phyloP scores from a whole-genome alignment of 139 green algal genomes.

The Coelastrella sp. region DNA sequence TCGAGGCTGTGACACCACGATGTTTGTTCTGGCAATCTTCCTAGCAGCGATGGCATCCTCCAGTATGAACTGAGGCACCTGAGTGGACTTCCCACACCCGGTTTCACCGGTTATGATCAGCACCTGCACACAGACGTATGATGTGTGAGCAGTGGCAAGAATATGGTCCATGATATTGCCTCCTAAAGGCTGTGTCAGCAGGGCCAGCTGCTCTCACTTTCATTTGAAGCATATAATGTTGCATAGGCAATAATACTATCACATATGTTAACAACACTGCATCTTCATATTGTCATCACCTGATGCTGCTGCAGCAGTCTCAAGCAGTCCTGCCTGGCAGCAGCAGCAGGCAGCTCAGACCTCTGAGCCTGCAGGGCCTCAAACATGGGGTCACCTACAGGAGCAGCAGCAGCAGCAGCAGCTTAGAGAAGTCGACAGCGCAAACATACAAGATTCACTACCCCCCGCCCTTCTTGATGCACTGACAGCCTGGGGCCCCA shows the following conservation, averaged over 20 bases:
- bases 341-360: slow-evolving; percentile 43
- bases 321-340: slow-evolving; percentile 20
- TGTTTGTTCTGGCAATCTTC: not conserved
- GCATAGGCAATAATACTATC: not conserved
- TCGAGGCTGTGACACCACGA: slow-evolving; percentile 70
- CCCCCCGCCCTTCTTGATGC: not conserved
- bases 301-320: slow-evolving; percentile 27
- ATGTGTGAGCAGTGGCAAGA: not conserved
- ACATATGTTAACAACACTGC: not conserved
- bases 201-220: not conserved
- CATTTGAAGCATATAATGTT: not conserved
- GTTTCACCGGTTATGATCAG: slow-evolving; percentile 75
- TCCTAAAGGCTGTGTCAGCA: not conserved
- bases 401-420: not conserved
- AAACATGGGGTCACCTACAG: not conserved
- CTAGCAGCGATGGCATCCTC: slow-evolving; percentile 56
- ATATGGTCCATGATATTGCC: not conserved
- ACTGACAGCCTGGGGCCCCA: not conserved
- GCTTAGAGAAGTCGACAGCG: not conserved
- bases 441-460: not conserved
- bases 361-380: slow-evolving; percentile 16
- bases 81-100: slow-evolving; percentile 90
- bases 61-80: slow-evolving; percentile 75
- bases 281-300: not conserved
- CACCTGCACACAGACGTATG: slow-evolving; percentile 48